A percentile compares a stretch with the other conserved stretches of the same genome.
Conservation (phyloP, 2,329 filamentous ascomycete species). For the Pseudogymnoascus pannorum region DNA sequence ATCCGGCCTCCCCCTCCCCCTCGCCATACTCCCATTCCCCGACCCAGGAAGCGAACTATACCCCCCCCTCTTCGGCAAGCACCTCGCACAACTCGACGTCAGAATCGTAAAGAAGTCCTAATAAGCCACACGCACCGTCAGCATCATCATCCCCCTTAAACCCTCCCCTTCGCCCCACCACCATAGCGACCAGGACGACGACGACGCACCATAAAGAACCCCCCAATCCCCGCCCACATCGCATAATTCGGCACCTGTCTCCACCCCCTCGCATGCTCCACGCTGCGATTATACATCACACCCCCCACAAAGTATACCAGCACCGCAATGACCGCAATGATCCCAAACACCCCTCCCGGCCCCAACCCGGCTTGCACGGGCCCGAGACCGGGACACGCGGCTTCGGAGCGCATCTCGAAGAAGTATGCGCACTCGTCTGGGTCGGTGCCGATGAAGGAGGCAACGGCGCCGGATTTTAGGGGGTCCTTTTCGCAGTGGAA, state of each 20-base stretch:
- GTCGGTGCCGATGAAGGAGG: slow-evolving; percentile 77
- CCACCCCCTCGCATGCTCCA: slow-evolving; percentile 92
- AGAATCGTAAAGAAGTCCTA: neutral
- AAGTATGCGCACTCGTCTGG: slow-evolving; percentile 91
- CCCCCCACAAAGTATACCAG: slow-evolving; percentile 87
- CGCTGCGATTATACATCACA: slow-evolving; percentile 90
- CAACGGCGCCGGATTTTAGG: slow-evolving; percentile 55
- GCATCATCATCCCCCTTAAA: slow-evolving; percentile 31
- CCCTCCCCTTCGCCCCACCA: slow-evolving; percentile 19
- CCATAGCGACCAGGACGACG: too few relatives aligned
- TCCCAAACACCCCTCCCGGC: slow-evolving; percentile 72
- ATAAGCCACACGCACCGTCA: slow-evolving; percentile 8
- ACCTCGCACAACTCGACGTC: neutral
- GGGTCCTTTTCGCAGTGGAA: slow-evolving; percentile 88
- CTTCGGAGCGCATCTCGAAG: slow-evolving; percentile 82
- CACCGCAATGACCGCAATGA: slow-evolving; percentile 71
- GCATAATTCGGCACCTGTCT: slow-evolving; percentile 89
- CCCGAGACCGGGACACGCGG: slow-evolving; percentile 62
- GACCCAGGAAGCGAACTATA: neutral
- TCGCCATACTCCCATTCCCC: slow-evolving; percentile 38
- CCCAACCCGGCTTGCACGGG: slow-evolving; percentile 65
- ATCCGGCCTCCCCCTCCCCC: slow-evolving; percentile 39
- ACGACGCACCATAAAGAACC: slow-evolving; percentile 66
- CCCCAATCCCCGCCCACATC: slow-evolving; percentile 82
- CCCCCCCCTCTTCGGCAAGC: neutral